Conservation (phyloP, 306 rosid genomes). For the Pueraria montana region DNA sequence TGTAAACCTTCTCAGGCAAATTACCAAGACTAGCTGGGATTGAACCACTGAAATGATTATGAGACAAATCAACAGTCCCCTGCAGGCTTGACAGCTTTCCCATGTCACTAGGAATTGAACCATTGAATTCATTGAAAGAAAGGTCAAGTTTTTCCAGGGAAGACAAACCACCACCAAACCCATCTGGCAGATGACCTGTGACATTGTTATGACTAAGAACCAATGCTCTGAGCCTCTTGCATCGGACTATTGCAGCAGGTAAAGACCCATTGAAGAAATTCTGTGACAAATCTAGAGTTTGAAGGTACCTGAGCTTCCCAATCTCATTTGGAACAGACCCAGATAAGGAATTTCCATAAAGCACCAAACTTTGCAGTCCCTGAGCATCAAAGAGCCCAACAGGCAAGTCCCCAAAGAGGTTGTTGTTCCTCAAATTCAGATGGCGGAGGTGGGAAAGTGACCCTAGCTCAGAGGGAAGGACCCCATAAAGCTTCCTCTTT, state of each 20-base stretch:
- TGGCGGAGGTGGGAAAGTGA: constrained; percentile 73
- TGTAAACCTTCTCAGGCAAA: constrained; percentile 84
- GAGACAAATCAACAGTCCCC: constrained; percentile 85
- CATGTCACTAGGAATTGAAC: constrained; percentile 74
- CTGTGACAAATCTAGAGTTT: constrained; percentile 74
- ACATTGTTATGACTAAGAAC: constrained; percentile 70
- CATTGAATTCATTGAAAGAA: constrained; percentile 68
- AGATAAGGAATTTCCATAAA: constrained; percentile 79
- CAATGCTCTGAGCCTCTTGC: constrained; percentile 66
- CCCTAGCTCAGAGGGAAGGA: constrained; percentile 67
- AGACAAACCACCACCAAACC: constrained; percentile 62
- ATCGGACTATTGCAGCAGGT: constrained; percentile 58
- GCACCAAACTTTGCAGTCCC: constrained; percentile 81
- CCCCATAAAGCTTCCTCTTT: constrained; percentile 70
- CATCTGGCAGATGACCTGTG: constrained; percentile 65
- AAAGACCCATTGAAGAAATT: constrained; percentile 76
- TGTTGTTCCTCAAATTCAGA: constrained; percentile 74
- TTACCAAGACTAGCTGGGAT: constrained; percentile 82
- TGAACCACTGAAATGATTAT: constrained; percentile 70
- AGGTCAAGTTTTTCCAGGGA: constrained; percentile 69
- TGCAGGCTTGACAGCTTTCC: constrained; percentile 75
- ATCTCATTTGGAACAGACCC: constrained; percentile 72
- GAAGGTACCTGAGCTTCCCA: constrained; percentile 74
- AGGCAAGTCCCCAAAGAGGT: constrained; percentile 67
- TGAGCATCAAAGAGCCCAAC: constrained; percentile 61